Evolutionary conservation across 805 yeast species (phyloP).

Genomic region (Candida argentea): DNA sequence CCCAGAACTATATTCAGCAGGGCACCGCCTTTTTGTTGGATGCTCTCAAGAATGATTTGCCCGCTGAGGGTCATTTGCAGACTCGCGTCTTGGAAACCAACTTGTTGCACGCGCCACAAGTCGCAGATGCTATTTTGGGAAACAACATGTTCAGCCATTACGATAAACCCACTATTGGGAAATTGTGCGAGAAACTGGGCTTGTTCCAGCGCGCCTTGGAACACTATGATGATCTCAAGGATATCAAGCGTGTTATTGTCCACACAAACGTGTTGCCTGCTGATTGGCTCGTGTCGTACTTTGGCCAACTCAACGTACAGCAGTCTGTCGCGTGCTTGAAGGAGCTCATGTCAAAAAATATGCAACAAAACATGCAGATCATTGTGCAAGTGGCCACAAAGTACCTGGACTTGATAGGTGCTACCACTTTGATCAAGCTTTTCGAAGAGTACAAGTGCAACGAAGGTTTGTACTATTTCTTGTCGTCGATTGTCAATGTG

Average conservation of each 20-base stretch:
- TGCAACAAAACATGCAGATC: constrained; percentile 82
- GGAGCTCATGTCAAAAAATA: constrained; percentile 69
- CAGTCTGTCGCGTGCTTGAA: constrained; percentile 82
- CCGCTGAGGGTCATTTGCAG: constrained; percentile 92
- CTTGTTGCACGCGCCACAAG: constrained; percentile 95
- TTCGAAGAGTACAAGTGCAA: constrained; percentile 88
- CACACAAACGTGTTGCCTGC: constrained; percentile 77
- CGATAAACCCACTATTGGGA: constrained; percentile 88
- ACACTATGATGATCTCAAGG: constrained; percentile 88
- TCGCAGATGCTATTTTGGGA: constrained; percentile 96
- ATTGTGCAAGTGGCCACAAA: constrained; percentile 95
- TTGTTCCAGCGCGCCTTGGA: constrained; percentile 92
- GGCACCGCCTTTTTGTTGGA: constrained; percentile 96
- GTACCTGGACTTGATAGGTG: constrained; percentile 88
- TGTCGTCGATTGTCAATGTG: constrained; percentile 86
- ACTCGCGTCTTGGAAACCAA: constrained; percentile 90
- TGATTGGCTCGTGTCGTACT: constrained; percentile 89
- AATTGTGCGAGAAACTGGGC: constrained; percentile 93
- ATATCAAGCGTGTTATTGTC: constrained; percentile 88
- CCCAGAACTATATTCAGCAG: constrained; percentile 91
- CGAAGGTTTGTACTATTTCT: constrained; percentile 91
- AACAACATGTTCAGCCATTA: constrained; percentile 93
- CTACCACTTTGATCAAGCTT: constrained; percentile 72
- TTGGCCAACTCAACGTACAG: constrained; percentile 90
- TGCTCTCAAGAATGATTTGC: constrained; percentile 87